Conservation (phyloP, 495 filamentous ascomycete species). For the Hyaloscypha bicolor region DNA sequence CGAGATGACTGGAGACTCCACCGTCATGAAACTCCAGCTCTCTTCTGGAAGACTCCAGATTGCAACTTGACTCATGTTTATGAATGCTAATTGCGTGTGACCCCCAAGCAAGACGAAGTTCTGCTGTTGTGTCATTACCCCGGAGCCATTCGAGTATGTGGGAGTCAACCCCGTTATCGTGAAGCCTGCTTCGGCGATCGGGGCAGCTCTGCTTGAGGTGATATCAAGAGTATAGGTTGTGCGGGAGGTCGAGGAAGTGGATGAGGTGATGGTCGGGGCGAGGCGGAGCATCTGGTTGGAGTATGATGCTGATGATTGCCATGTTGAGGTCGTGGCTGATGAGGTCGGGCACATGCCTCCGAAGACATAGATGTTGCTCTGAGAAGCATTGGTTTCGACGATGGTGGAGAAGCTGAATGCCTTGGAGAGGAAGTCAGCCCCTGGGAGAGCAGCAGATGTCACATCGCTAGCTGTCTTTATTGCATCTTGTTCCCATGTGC, state of each 20-base stretch:
- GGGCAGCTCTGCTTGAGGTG: slow-evolving; percentile 47
- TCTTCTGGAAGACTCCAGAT: slow-evolving; percentile 85
- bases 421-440: slow-evolving; percentile 68
- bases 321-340: slow-evolving; percentile 45
- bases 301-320: slow-evolving; percentile 70
- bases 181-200: slow-evolving; percentile 83
- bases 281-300: slow-evolving; percentile 73
- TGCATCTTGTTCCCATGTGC: slow-evolving; percentile 52
- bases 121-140: slow-evolving; percentile 63
- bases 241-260: neutral
- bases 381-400: slow-evolving; percentile 48
- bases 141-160: slow-evolving; percentile 58
- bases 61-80: slow-evolving; percentile 91
- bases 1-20: slow-evolving; percentile 48
- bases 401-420: slow-evolving; percentile 68
- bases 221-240: slow-evolving; percentile 24
- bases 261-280: slow-evolving; percentile 35
- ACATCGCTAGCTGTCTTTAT: slow-evolving; percentile 23
- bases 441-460: slow-evolving; percentile 38
- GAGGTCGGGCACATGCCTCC: slow-evolving; percentile 83
- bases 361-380: slow-evolving; percentile 68
- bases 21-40: slow-evolving; percentile 78
- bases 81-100: slow-evolving; percentile 79
- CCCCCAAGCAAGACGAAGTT: slow-evolving; percentile 84
- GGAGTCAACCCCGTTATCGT: slow-evolving; percentile 71